A percentile compares a stretch with the other conserved stretches of the same genome.
Conservation (phyloP, 106 monocot genomes). For the Dendrobium officinale region DNA sequence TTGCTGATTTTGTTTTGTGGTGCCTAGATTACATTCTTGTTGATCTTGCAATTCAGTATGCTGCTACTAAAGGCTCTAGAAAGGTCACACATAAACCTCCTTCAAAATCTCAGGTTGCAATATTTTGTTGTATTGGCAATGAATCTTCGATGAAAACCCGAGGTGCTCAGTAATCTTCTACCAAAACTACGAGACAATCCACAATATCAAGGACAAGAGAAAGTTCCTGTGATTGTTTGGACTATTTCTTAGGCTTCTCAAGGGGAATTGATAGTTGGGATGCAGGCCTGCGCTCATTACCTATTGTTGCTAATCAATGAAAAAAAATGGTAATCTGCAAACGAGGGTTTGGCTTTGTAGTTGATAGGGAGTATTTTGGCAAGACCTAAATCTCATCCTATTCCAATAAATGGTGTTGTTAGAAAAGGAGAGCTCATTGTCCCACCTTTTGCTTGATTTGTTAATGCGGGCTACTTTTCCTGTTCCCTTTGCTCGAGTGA, state of each 20-base stretch:
- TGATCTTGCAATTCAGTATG: conserved; percentile 48
- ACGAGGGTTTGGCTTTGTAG: conserved; percentile 41
- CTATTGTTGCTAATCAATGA: too few relatives aligned
- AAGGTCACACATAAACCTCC: conserved; percentile 41
- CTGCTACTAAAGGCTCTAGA: conserved; percentile 55
- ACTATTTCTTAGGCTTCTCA: conserved; percentile 79
- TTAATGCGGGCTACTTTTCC: conserved; percentile 65
- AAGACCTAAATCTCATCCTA: conserved; percentile 58
- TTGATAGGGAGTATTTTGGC: conserved; percentile 63
- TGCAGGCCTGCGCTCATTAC: too few relatives aligned
- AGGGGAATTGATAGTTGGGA: not conserved
- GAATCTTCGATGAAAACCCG: conserved; percentile 77
- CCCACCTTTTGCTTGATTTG: conserved; percentile 70
- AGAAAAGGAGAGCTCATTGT: conserved; percentile 87
- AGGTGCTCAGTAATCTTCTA: conserved; percentile 55
- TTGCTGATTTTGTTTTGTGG: conserved; percentile 65
- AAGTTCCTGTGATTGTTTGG: conserved; percentile 74
- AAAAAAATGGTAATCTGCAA: too few relatives aligned
- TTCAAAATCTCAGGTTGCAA: conserved; percentile 82
- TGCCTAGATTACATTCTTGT: conserved; percentile 64
- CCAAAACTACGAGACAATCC: conserved; percentile 59
- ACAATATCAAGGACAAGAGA: conserved; percentile 83
- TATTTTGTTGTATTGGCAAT: conserved; percentile 85
- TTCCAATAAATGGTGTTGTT: conserved; percentile 77
- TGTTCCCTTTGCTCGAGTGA: conserved; percentile 48